Evolutionary conservation across 2,329 filamentous ascomycete genomes (phyloP).

Genomic region (Moelleriella libera): DNA sequence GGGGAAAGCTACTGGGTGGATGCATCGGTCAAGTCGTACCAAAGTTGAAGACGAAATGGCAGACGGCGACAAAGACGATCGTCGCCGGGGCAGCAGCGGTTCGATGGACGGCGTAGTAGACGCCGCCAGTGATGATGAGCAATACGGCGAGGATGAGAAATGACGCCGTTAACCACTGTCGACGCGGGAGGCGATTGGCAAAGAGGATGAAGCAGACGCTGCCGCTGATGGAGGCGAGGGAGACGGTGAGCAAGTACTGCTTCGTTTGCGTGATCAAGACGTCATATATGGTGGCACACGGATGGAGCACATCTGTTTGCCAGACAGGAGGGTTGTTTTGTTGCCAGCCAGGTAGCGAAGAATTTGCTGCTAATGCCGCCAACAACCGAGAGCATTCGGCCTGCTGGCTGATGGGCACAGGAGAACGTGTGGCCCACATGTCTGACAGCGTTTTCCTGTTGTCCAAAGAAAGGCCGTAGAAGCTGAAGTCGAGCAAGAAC

Average conservation of each 20-base stretch:
- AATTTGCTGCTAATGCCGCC: conserved; percentile 24
- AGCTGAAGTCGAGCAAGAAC: conserved; percentile 39
- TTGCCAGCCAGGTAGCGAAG: conserved; percentile 27
- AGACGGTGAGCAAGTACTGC: conserved; percentile 37
- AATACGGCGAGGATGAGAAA: conserved; percentile 31
- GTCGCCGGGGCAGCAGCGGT: conserved; percentile 27
- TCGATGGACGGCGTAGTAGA: conserved; percentile 33
- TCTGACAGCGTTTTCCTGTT: conserved; percentile 22
- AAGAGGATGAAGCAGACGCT: conserved; percentile 33
- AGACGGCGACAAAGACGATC: conserved; percentile 35
- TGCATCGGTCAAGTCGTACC: conserved; percentile 16
- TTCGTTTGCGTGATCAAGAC: conserved; percentile 36
- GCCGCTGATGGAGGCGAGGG: conserved; percentile 34
- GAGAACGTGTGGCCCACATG: conserved; percentile 21
- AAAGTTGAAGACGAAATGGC: conserved; percentile 41
- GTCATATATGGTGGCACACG: conserved; percentile 37
- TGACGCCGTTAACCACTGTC: conserved; percentile 33
- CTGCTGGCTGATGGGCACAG: conserved; percentile 17
- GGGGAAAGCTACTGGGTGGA: neutral
- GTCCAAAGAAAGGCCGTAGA: conserved; percentile 37
- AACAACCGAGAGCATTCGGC: conserved; percentile 33
- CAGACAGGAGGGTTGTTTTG: conserved; percentile 26
- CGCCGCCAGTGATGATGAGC: conserved; percentile 33
- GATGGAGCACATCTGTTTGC: conserved; percentile 33
- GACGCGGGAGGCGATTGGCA: conserved; percentile 31